These are phyloP conservation scores for Xylogone sp. DNA, from an alignment of 2,329 filamentous ascomycete species.

Conservation along the genomic window DNA sequence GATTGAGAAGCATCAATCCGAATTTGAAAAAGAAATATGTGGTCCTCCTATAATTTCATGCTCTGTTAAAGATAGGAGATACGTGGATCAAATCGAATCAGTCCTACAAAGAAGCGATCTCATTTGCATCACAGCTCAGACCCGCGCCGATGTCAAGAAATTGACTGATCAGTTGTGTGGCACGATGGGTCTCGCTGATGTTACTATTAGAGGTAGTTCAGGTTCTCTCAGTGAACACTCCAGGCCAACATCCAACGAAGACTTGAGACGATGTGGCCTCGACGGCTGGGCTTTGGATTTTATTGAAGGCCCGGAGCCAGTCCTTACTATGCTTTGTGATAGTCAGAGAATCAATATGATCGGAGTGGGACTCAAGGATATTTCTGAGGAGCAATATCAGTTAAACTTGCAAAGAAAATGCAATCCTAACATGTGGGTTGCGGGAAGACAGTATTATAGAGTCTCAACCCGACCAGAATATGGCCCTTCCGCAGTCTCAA, in stretches of 20 bases:
- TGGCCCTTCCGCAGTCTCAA: constrained; percentile 68
- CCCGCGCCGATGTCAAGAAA: constrained; percentile 67
- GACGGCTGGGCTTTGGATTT: constrained; percentile 79
- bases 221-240: constrained; percentile 51
- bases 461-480: constrained; percentile 76
- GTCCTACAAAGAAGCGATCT: constrained; percentile 50
- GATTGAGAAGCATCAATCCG: constrained; percentile 66
- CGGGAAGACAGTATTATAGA: constrained; percentile 59
- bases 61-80: constrained; percentile 55
- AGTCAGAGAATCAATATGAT: constrained; percentile 66
- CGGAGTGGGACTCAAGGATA: constrained; percentile 59
- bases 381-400: constrained; percentile 61
- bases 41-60: constrained; percentile 64
- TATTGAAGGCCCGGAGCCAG: constrained; percentile 74
- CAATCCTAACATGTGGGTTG: constrained; percentile 58
- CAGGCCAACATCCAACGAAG: constrained; percentile 48
- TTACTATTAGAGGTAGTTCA: constrained; percentile 65
- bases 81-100: constrained; percentile 56
- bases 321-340: constrained; percentile 84
- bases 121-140: constrained; percentile 70
- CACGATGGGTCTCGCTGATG: constrained; percentile 60
- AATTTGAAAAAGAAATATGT: constrained; percentile 59
- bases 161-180: constrained; percentile 64
- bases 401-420: constrained; percentile 34
- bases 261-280: constrained; percentile 60